Conservation (phyloP, 2,329 filamentous ascomycete species). For the Xylariaceae sp. region DNA sequence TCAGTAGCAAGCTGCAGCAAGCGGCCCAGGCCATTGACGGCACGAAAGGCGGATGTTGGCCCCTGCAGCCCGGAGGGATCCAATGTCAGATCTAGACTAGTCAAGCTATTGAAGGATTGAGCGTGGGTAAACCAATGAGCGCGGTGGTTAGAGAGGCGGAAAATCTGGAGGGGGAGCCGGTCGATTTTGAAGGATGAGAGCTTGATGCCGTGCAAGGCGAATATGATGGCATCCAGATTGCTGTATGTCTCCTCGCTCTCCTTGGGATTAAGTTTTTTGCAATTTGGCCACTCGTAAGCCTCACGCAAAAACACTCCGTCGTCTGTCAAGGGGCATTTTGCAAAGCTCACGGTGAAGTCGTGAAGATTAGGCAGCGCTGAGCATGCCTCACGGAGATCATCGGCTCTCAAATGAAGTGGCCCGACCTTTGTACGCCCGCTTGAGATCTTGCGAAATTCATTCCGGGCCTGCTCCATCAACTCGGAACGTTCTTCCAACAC, state of each 20-base stretch:
- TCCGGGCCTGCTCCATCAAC: conserved; percentile 34
- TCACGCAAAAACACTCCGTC: conserved; percentile 36
- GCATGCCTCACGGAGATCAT: conserved; percentile 37
- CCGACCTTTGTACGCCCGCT: conserved; percentile 31
- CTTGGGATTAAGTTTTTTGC: conserved; percentile 37
- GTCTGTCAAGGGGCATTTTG: conserved; percentile 34
- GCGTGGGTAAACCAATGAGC: conserved; percentile 40
- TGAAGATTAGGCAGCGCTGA: conserved; percentile 37
- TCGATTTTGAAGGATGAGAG: conserved; percentile 40
- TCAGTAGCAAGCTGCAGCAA: conserved; percentile 38
- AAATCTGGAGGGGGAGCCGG: conserved; percentile 41
- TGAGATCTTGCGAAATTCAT: conserved; percentile 36
- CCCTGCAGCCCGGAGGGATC: conserved; percentile 37
- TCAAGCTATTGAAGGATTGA: conserved; percentile 38
- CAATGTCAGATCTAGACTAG: conserved; percentile 37
- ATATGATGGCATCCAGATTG: conserved; percentile 38
- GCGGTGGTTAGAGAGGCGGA: conserved; percentile 35
- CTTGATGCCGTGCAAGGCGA: conserved; percentile 34
- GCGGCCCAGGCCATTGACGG: conserved; percentile 41
- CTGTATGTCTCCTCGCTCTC: conserved; percentile 35
- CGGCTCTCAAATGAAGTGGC: conserved; percentile 34
- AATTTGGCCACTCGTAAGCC: conserved; percentile 36
- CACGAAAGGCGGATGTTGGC: conserved; percentile 36
- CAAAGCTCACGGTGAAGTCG: conserved; percentile 40
- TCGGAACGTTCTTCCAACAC: conserved; percentile 35